phyloP scores from a whole-genome alignment of 2,329 filamentous ascomycete genomes.

The Cryphonectria carpinicola region DNA sequence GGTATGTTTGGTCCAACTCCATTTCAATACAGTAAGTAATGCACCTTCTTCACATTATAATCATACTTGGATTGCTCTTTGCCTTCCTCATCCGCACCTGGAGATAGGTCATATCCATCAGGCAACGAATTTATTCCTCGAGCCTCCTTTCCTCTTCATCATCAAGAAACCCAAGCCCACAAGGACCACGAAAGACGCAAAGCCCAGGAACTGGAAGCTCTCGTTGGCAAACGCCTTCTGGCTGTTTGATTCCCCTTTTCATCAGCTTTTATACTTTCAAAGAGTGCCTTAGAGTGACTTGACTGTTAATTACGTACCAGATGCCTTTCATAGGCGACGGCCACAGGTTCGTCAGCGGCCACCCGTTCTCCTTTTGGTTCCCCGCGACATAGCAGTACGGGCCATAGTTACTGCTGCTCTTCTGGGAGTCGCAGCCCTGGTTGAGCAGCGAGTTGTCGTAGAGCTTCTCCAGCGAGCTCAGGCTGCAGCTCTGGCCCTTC shows the following conservation, averaged over 20 bases:
- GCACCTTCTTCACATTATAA: background rate
- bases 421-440: conserved; percentile 5
- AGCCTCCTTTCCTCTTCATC: conserved; percentile 16
- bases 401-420: background rate
- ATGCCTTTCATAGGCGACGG: background rate
- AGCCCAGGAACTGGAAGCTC: conserved; percentile 12
- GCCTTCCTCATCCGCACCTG: background rate
- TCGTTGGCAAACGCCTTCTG: conserved; percentile 18
- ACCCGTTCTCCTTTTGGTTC: background rate
- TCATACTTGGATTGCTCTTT: background rate
- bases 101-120: background rate
- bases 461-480: conserved; percentile 2
- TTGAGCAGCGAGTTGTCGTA: conserved; percentile 12
- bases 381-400: conserved; percentile 10
- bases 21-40: background rate
- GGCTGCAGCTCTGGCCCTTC: conserved; percentile 15
- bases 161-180: conserved; percentile 5
- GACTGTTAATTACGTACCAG: background rate
- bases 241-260: background rate
- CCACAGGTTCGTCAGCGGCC: background rate
- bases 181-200: background rate
- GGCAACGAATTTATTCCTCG: conserved; percentile 10
- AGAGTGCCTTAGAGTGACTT: background rate
- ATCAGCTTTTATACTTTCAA: background rate
- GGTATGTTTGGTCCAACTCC: background rate